Evolutionary conservation across 352 stramenopile genomes (phyloP).

Genomic region (Pythium phragmitis): DNA sequence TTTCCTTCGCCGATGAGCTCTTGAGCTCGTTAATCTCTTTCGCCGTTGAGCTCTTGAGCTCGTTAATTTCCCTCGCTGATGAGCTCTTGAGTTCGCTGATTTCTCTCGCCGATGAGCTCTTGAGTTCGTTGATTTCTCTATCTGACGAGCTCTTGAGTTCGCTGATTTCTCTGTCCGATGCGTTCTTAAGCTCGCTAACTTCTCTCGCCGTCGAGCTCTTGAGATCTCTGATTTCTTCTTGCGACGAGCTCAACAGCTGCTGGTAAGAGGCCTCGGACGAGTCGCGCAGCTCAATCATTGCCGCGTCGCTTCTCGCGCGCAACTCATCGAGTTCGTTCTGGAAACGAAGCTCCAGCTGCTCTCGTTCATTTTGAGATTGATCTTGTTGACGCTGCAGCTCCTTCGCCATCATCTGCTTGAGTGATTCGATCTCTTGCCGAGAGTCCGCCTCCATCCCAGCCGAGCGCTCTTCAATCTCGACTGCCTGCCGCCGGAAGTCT

Average conservation of each 20-base stretch:
- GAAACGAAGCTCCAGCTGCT: background rate
- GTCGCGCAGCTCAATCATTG: conserved; percentile 2
- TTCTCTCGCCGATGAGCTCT: background rate
- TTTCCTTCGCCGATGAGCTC: conserved; percentile 21
- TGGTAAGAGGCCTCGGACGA: conserved; percentile 25
- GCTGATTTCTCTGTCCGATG: conserved; percentile 29
- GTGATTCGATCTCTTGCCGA: conserved; percentile 35
- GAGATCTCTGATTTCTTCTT: conserved; percentile 25
- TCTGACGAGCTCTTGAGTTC: conserved; percentile 2
- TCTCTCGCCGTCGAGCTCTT: no score
- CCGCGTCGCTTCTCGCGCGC: background rate
- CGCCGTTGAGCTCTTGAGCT: no score
- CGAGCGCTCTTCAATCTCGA: conserved; percentile 34
- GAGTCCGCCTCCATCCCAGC: conserved; percentile 31
- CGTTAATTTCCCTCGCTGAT: conserved; percentile 30
- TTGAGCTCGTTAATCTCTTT: no score
- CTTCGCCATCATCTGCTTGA: conserved; percentile 31
- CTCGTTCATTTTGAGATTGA: conserved; percentile 2
- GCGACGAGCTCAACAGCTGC: conserved; percentile 19
- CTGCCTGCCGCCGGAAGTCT: conserved; percentile 32
- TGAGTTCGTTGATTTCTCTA: conserved; percentile 19
- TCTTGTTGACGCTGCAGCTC: conserved; percentile 23
- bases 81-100: background rate
- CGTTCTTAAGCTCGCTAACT: background rate
- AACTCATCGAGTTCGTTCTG: conserved; percentile 8